Evolutionary conservation across 1,284 basidiomycete genomes (phyloP), one percentile per base, ranked within the genome.

Genomic region (Sporisorium sorghi): DNA sequence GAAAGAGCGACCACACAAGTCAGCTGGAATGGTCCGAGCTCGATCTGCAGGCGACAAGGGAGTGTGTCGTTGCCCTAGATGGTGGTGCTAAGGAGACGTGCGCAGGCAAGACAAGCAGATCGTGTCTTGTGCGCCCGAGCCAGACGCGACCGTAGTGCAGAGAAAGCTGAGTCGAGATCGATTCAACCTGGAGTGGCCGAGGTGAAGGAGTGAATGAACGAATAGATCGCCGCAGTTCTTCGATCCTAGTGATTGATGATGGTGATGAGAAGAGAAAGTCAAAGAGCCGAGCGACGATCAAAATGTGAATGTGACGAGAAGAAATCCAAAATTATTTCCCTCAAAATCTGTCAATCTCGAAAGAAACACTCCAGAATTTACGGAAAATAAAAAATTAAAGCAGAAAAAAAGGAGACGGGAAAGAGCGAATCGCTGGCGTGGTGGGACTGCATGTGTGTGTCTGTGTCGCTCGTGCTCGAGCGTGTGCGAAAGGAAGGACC

Each of bases 131-230:
- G 46, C n/a, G 17, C 17, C 26, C 28, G 32, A 44, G 7, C 6
- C 10, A 15, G 26, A 26, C 23, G 26, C 42, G 24, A 44, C 23
- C 12, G 14, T 12, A 15, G 23, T 26, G 42, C 23, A 14, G 23
- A 26, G 23, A 15, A 30, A 30, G 46, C 46, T 47, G 46, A 47
- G 46, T 47, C 46, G 44, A 28, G 26, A 46, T 46, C 26, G 44
- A 46, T 24, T 15, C 44, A 10, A 26, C 7, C 14, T 28, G 8
- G 24, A 26, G 21, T 11, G 9, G 46, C 26, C 26, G 10, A 21
- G 30, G 26, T 30, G 26, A 46, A 28, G 30, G n/a, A 32, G 15
- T 9, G 26, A 28, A n/a, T 5, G 46, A 30, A 30, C 26, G 26
- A n/a, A n/a, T n/a, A n/a, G n/a, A n/a, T n/a, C n/a, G n/a, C n/a